Base-by-base conservation (phyloP, 208 protist species). In the Acanthamoeba divionensis region DNA sequence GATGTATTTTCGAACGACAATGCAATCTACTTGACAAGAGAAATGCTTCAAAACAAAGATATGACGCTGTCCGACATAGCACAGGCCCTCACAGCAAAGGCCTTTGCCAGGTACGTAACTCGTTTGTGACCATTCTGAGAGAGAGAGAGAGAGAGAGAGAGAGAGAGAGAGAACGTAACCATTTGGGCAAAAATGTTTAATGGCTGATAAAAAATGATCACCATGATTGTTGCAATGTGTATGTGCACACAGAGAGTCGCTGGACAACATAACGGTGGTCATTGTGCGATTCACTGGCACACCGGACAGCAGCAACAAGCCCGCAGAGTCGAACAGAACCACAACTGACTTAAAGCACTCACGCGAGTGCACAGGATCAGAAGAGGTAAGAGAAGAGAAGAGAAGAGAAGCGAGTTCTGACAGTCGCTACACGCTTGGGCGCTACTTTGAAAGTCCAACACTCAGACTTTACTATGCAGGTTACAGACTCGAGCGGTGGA, bases 1-100 rank as follows among this genome's bases (percentile, higher is more conserved):
- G 77, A 86, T 24, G 77, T 86, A 24, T 86, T 86, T 41, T 86
- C 77, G 36, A 86, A 86, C 77, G 77, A 86, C 45, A 66, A 86
- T 55, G 77, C 77, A 8, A 55, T 86, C 44, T 66, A 52, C 38
- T 44, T 66, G 29, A 86, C 77, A 24, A 31, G 54, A 21, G 54
- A 86, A 44, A 50, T 86, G 26, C 47, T 86, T 50, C 52, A 86
- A 86, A 66, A 86, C 38, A 60, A 66, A 26, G 52, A 86, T 15
- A 31, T 86, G 38, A 66, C 38, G 24, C 77, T 66, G n/a, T 50
- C 77, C 24, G 77, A 86, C 38, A 55, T 66, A 29, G 54, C 52
- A 31, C 52, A 60, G 36, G 50, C 77, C 38, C 52, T 86, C n/a
- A 86, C 77, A 0, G 54, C 47, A 12, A 66, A 86, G 54, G 77